A percentile compares a stretch with the other conserved stretches of the same genome.
phyloP scores from a whole-genome alignment of 2,329 filamentous ascomycete genomes.

The Cercospora zeina region DNA sequence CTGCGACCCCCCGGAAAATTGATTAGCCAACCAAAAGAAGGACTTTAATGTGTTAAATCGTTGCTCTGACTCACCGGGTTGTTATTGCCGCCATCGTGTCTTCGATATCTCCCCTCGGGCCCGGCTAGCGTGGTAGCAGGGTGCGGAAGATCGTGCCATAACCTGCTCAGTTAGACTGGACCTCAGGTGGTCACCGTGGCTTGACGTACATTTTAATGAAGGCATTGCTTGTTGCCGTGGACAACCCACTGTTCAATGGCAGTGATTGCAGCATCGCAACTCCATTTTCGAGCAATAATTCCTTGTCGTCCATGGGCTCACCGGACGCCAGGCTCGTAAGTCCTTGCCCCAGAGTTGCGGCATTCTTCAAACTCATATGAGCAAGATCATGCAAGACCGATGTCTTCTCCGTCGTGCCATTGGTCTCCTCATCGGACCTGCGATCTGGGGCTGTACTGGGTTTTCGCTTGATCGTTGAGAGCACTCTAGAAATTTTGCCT shows the following conservation, averaged over 20 bases:
- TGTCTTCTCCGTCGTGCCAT: conserved; percentile 43
- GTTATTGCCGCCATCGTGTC: conserved; percentile 50
- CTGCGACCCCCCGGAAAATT: not conserved
- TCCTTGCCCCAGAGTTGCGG: conserved; percentile 44
- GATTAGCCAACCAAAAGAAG: not conserved
- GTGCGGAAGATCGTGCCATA: conserved; percentile 56
- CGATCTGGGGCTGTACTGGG: conserved; percentile 53
- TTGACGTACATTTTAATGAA: conserved; percentile 51
- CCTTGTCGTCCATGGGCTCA: conserved; percentile 52
- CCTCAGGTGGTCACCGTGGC: not conserved
- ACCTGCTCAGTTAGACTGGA: conserved; percentile 20
- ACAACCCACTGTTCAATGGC: conserved; percentile 43
- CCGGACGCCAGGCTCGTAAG: conserved; percentile 48
- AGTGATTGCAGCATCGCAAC: conserved; percentile 55
- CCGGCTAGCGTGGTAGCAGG: conserved; percentile 52
- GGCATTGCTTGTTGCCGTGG: conserved; percentile 48
- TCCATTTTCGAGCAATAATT: conserved; percentile 53
- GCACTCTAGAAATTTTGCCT: conserved; percentile 45
- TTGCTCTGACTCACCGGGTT: conserved; percentile 41
- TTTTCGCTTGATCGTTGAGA: conserved; percentile 51
- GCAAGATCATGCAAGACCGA: conserved; percentile 45
- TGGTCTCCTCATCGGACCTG: conserved; percentile 45
- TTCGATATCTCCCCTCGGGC: conserved; percentile 46
- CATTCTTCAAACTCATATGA: conserved; percentile 45
- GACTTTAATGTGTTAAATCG: not conserved